phyloP scores from a whole-genome alignment of 257 asterid species.

The Hygrophila difformis region DNA sequence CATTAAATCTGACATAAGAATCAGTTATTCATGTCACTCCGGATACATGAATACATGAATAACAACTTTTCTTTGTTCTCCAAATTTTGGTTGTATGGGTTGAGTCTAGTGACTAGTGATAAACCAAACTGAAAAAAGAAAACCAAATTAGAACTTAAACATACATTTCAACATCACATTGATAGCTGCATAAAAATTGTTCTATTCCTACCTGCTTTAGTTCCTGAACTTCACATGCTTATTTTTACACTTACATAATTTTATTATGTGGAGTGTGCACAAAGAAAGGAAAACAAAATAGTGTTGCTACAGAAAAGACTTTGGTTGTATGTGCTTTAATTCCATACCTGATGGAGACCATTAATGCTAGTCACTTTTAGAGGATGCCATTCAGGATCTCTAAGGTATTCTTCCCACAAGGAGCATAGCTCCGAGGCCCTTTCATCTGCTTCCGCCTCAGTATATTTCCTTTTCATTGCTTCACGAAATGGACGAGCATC shows the following conservation, averaged over 20 bases:
- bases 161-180: neutral
- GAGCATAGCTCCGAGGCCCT: constrained; percentile 76
- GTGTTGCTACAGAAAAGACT: neutral
- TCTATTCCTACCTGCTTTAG: neutral
- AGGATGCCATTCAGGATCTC: constrained; percentile 96
- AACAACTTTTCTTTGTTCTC: neutral
- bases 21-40: neutral
- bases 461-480: constrained; percentile 59
- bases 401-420: constrained; percentile 88
- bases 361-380: constrained; percentile 39
- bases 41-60: neutral
- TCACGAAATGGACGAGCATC: constrained; percentile 63
- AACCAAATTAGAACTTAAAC: neutral
- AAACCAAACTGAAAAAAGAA: constrained; percentile 1
- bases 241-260: neutral
- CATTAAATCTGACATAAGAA: neutral
- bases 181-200: neutral
- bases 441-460: constrained; percentile 63
- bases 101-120: constrained; percentile 1
- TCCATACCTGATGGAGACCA: constrained; percentile 57
- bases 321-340: constrained; percentile 5
- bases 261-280: neutral
- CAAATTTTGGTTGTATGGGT: neutral
- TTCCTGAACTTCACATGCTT: constrained; percentile 1
- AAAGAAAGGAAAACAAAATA: neutral